Evolutionary conservation across 179 eudicot genomes (phyloP), one percentile per base, ranked within the genome.

Genomic region (Corrigiola litoralis): DNA sequence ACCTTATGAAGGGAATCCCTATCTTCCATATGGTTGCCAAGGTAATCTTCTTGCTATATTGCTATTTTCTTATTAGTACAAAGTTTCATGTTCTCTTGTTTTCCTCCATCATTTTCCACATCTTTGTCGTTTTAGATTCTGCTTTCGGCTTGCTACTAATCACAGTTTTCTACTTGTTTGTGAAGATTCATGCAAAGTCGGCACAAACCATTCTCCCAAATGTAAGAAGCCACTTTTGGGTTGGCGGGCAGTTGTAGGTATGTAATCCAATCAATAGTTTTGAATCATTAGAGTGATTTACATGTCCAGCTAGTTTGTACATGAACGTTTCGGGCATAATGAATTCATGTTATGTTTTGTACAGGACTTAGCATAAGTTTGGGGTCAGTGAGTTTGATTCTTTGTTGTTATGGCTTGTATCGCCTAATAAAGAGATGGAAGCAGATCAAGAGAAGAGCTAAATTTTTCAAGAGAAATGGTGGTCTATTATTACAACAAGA

Each of bases 1-100:
- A 5, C 67, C 67, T 51, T 61, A 37, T 18, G 53, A 28, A 25
- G 73, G 73, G 41, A 69, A 69, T 51, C 73, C 73, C 27, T 69
- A 69, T 45, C 57, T 69, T 41, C 33, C 67, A 31, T 31, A 61
- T 37, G 73, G 73, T n/a, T 69, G 73, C 36, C 67, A 20, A 51
- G 73, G 73, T 69, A 52, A 29, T 33, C 0, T 5, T 16, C 27
- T n/a, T 12, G 27, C 13, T 17, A 9, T n/a, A n/a, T n/a, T n/a
- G n/a, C n/a, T n/a, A n/a, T n/a, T n/a, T n/a, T n/a, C n/a, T n/a
- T n/a, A n/a, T n/a, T n/a, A n/a, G n/a, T n/a, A n/a, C n/a, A n/a
- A n/a, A n/a, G n/a, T n/a, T n/a, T n/a, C n/a, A n/a, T n/a, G n/a
- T n/a, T n/a, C n/a, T 5, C 4, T 17, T 6, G 25, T 4, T 47